A percentile compares a stretch with the other conserved stretches of the same genome.
These are phyloP conservation scores for Tieghemostelium lacteum DNA, from an alignment of 78 protist genomes.

Conservation along the genomic window DNA sequence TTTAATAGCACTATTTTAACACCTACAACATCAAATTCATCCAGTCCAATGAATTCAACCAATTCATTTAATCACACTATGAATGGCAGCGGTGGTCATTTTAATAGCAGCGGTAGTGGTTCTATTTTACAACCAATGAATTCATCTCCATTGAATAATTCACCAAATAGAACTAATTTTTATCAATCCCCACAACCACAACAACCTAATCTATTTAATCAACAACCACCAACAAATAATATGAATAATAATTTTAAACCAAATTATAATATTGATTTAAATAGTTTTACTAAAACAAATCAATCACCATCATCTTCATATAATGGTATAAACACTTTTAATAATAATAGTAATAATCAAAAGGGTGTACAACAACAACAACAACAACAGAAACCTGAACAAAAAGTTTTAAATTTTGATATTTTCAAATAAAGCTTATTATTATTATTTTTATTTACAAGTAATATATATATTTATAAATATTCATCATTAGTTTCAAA, in stretches of 20 bases:
- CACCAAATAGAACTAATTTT: conserved; percentile 2
- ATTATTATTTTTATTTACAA: too few species aligned
- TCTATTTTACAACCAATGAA: conserved; percentile 2
- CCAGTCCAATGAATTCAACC: background rate
- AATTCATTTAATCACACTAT: too few species aligned
- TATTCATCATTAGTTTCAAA: background rate
- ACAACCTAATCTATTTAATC: background rate
- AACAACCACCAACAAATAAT: background rate
- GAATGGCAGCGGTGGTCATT: background rate
- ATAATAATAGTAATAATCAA: background rate
- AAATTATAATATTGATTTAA: conserved; percentile 51
- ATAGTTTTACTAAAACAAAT: background rate
- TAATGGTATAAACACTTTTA: background rate
- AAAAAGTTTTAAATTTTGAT: too few species aligned
- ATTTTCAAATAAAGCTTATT: too few species aligned
- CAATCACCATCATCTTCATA: background rate
- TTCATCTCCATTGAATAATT: background rate
- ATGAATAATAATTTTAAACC: conserved; percentile 10
- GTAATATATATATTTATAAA: too few species aligned
- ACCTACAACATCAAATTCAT: background rate
- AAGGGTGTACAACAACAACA: too few species aligned
- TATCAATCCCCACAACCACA: background rate
- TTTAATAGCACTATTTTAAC: background rate
- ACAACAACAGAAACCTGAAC: too few species aligned
- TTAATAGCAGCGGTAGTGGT: conserved; percentile 7